Evolutionary conservation across 1,139 yeast species (phyloP).

Genomic region (Lodderomyces margitis): DNA sequence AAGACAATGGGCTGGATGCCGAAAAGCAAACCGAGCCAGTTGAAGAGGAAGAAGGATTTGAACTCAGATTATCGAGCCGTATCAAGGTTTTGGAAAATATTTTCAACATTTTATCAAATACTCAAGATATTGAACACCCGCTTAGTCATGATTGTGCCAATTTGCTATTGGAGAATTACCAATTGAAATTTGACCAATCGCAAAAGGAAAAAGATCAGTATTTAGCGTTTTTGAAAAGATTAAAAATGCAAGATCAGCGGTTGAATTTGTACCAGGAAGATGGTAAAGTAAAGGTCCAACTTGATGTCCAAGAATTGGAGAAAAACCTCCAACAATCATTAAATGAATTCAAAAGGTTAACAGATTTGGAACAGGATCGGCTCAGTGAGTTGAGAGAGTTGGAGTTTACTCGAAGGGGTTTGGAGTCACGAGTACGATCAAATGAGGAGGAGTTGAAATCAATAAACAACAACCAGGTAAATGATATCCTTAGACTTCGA

Average conservation of each 20-base stretch:
- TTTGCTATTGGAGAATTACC: conserved; percentile 62
- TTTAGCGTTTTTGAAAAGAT: conserved; percentile 64
- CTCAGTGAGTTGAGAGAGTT: conserved; percentile 44
- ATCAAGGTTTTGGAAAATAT: conserved; percentile 66
- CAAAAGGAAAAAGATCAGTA: conserved; percentile 80
- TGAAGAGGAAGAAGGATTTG: conserved; percentile 11
- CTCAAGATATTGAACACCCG: conserved; percentile 83
- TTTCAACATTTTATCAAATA: conserved; percentile 51
- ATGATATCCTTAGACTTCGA: conserved; percentile 41
- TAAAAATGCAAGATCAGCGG: conserved; percentile 49
- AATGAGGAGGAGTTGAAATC: conserved; percentile 41
- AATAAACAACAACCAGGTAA: conserved; percentile 41
- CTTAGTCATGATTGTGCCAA: conserved; percentile 85
- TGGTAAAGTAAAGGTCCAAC: conserved; percentile 10
- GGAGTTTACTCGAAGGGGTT: conserved; percentile 38
- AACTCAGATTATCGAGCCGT: conserved; percentile 28
- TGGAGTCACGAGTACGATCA: conserved; percentile 37
- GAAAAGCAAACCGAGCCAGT: conserved; percentile 4
- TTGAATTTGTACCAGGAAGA: conserved; percentile 12
- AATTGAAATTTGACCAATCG: conserved; percentile 68
- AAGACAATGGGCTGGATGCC: conserved; percentile 6
- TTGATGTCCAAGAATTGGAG: conserved; percentile 18
- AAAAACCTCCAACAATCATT: conserved; percentile 41
- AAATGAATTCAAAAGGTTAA: conserved; percentile 37
- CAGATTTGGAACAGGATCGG: conserved; percentile 32